A percentile compares a stretch with the other conserved stretches of the same genome.
Evolutionary conservation across 2,329 filamentous ascomycete species (phyloP).

Genomic region (Colletotrichum godetiae): DNA sequence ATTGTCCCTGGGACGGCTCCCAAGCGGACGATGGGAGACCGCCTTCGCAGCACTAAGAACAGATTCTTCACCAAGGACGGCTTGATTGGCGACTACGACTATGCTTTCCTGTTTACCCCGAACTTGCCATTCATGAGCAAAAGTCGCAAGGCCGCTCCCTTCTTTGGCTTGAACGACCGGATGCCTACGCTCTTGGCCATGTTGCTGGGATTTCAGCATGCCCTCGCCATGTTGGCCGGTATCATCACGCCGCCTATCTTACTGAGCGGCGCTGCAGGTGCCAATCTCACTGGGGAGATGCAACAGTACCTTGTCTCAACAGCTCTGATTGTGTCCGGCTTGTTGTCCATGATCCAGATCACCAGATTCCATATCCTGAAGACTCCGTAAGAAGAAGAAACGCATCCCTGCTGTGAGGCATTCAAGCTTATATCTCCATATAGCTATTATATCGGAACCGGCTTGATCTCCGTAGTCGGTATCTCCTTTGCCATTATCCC

Average conservation of each 20-base stretch:
- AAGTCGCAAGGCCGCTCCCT: conserved; percentile 70
- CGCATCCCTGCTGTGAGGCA: background rate
- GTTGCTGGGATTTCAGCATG: conserved; percentile 82
- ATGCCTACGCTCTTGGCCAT: conserved; percentile 82
- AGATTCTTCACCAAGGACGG: conserved; percentile 73
- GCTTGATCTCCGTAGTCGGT: conserved; percentile 82
- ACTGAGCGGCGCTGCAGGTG: conserved; percentile 69
- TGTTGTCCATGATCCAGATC: conserved; percentile 81
- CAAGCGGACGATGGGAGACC: conserved; percentile 46
- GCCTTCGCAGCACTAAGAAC: conserved; percentile 47
- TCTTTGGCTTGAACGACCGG: conserved; percentile 84
- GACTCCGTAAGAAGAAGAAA: conserved; percentile 62
- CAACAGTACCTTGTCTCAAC: conserved; percentile 85
- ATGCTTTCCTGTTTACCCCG: conserved; percentile 85
- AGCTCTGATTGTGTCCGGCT: conserved; percentile 81
- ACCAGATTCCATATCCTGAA: conserved; percentile 78
- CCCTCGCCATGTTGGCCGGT: conserved; percentile 80
- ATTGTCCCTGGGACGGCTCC: conserved; percentile 55
- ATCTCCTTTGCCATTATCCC: conserved; percentile 83
- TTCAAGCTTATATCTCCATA: conserved; percentile 7
- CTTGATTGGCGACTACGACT: conserved; percentile 88
- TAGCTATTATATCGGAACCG: conserved; percentile 82
- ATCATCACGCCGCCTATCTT: conserved; percentile 85
- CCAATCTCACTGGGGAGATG: conserved; percentile 69
- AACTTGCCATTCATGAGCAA: conserved; percentile 86